Base-by-base conservation (phyloP, 2,329 filamentous ascomycete species). In the Ceratocystis huliohia region DNA sequence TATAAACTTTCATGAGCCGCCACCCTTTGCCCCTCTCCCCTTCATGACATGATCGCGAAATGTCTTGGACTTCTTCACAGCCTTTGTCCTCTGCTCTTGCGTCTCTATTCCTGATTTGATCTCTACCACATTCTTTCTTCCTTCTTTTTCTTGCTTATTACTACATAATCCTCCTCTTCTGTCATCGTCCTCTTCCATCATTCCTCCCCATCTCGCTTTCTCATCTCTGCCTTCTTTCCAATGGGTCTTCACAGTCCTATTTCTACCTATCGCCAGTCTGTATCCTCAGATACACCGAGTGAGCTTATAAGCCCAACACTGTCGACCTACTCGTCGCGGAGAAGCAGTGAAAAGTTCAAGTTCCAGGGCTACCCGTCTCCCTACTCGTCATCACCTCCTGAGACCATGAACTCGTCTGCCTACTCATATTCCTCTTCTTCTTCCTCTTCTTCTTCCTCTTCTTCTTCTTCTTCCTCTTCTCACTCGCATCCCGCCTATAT, bases 211-310 rank as follows among this genome's bases (percentile, higher is more conserved):
- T 56, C 22, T 56, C 50, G 13, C 20, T 15, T 3, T 56, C 20
- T 28, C 50, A 2, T 56, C 50, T 28, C 22, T 28, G 22, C 13
- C 56, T 22, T 59, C 56, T 59, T 37, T 7, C 56, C 56, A 59
- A 59, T 59, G 56, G 56, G 56, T 59, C 25, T 59, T 37, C 56
- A 59, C 56, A 59, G 56, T 17, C 56, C 56, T 59, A 28, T 59
- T 59, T 30, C 56, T 59, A 8, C 56, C 15, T 59, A 59, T 30
- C 56, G 56, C 56, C 56, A 59, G 56, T 37, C 56, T 37, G 48
- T 53, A 2, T 59, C 56, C 5, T 59, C 28, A 37, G 56, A 59
- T 37, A 33, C 56, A 28, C 17, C 56, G 56, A 59, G 56, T 8
- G 56, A 59, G 56, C 56, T 59, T 22, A n/a, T 37, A 28, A 59